Evolutionary conservation across 805 yeast genomes (phyloP).

Genomic region (Jamesozyma rosinii): DNA sequence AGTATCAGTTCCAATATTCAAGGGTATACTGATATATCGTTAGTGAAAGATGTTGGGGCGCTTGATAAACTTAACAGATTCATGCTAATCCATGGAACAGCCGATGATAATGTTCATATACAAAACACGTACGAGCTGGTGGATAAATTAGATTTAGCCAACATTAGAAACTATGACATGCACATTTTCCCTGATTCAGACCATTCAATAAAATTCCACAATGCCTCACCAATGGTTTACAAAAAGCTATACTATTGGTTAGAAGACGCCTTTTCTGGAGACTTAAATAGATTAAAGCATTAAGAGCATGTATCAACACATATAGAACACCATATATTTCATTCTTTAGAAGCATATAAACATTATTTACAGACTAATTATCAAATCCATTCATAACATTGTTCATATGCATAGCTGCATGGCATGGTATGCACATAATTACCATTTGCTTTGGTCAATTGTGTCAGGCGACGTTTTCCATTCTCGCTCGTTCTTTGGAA

Average conservation of each 20-base stretch:
- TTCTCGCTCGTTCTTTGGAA: neutral
- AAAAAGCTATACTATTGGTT: slow-evolving; percentile 67
- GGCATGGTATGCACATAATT: neutral
- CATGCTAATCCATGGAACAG: slow-evolving; percentile 71
- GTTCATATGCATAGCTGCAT: too few relatives aligned
- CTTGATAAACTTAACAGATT: slow-evolving; percentile 48
- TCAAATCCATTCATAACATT: too few relatives aligned
- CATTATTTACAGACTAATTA: too few relatives aligned
- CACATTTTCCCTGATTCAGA: slow-evolving; percentile 90
- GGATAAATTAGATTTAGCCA: slow-evolving; percentile 44
- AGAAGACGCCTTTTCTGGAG: slow-evolving; percentile 43
- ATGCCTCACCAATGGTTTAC: slow-evolving; percentile 66
- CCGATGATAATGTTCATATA: slow-evolving; percentile 76
- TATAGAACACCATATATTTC: neutral
- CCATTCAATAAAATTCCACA: slow-evolving; percentile 71
- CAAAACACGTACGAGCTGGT: slow-evolving; percentile 57
- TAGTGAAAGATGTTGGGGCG: slow-evolving; percentile 32
- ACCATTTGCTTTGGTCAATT: too few relatives aligned
- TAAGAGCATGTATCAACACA: neutral
- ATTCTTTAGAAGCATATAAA: neutral
- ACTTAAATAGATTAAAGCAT: slow-evolving; percentile 13
- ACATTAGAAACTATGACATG: slow-evolving; percentile 71
- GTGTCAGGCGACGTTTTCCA: neutral
- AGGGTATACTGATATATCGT: slow-evolving; percentile 41
- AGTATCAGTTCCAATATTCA: slow-evolving; percentile 39